Evolutionary conservation across 306 rosid species (phyloP).

Genomic region (Trichosanthes cucumerina): DNA sequence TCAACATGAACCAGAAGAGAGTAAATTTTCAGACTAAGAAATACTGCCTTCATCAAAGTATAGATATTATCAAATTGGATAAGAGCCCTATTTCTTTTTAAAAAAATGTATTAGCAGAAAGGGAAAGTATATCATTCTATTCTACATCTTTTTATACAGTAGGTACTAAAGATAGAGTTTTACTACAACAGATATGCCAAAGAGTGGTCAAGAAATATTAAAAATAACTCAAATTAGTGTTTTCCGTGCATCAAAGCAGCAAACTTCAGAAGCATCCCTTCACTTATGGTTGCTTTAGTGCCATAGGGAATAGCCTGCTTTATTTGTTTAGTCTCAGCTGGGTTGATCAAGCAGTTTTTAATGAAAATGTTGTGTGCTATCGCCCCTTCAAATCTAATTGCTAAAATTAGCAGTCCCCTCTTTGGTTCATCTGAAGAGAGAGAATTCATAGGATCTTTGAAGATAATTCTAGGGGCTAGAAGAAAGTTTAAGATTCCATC

Average conservation of each 20-base stretch:
- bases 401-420: background rate
- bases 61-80: background rate
- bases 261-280: background rate
- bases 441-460: background rate
- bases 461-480: background rate
- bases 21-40: background rate
- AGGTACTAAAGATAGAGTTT: background rate
- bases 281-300: background rate
- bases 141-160: background rate
- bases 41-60: background rate
- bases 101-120: background rate
- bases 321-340: background rate
- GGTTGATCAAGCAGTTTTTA: background rate
- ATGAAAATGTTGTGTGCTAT: background rate
- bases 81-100: background rate
- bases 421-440: background rate
- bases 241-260: background rate
- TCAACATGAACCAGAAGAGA: background rate
- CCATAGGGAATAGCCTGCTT: background rate
- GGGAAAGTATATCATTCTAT: background rate
- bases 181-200: background rate
- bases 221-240: background rate
- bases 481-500: background rate
- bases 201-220: background rate
- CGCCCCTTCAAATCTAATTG: background rate